Evolutionary conservation across 2,329 filamentous ascomycete species (phyloP), one percentile per base, ranked within the genome.

Genomic region (Penicillium sclerotiorum): DNA sequence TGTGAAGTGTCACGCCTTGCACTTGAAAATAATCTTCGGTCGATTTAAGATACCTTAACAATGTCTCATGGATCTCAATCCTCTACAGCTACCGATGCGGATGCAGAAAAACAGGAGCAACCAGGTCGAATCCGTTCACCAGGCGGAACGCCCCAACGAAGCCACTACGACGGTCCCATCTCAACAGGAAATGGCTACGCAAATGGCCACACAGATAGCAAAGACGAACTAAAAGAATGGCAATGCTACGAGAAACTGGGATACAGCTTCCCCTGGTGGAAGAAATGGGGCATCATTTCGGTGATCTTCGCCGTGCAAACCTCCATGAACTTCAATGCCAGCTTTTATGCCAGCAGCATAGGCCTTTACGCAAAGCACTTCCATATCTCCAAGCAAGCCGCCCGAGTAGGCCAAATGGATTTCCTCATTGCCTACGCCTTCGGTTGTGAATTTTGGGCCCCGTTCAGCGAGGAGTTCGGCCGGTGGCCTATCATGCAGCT

Each of bases 391-490:
- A 75, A 77, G 12, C 86, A 89, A 66, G 82, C 81, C 8, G 87
- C 86, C 2, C 80, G 88, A 47, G 78, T 83, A 37, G 89, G 89
- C 55, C 87, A 89, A 55, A 86, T 88, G 72, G 81, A 89, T 56
- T 94, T 92, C 69, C 74, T 94, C 18, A 77, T 94, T 47, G 73
- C 85, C 3, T 94, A 94, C 67, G 89, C 87, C 27, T 90, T 94
- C 64, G 89, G 90, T 15, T 93, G 90, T 65, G 89, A 94, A 70
- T 79, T 93, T 1, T 94, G 89, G 89, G 89, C 89, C 0, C 89
- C 89, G 0, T 94, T 89, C 87, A 88, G 84, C 20, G 89, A 94
- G 67, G 89, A 94, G 63, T 79, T 92, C 44, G 89, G 89, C 5
- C 81, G 89, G 36, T 87, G 84, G 78, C 86, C 86, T 2, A 80